These are phyloP conservation scores for Juncus inflexus DNA, from an alignment of 176 grass and related monocot genomes.

Conservation along the genomic window DNA sequence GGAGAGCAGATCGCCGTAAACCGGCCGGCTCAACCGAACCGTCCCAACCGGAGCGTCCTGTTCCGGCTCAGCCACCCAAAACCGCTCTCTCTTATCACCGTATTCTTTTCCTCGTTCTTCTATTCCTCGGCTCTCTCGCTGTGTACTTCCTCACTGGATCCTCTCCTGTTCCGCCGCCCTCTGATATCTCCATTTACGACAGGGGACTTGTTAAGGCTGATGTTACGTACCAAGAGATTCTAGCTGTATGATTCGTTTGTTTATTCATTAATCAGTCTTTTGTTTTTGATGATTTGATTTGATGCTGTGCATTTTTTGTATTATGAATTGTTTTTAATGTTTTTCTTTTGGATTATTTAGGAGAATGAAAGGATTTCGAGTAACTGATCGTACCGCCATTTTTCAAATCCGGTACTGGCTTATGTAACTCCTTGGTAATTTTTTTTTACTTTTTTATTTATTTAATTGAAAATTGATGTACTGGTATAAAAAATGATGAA, in stretches of 20 bases:
- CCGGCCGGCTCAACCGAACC: constrained; percentile 24
- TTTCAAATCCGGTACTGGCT: constrained; percentile 65
- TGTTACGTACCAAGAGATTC: constrained; percentile 50
- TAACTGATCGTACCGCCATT: constrained; percentile 59
- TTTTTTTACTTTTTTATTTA: too few relatives aligned
- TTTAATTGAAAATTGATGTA: background rate
- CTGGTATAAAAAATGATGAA: too few relatives aligned
- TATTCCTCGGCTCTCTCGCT: constrained; percentile 30
- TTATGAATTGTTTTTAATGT: background rate
- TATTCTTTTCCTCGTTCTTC: constrained; percentile 25
- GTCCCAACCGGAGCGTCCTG: constrained; percentile 22
- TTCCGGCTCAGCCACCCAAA: constrained; percentile 4
- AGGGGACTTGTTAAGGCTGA: constrained; percentile 59
- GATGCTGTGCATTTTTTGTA: background rate
- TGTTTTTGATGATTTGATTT: background rate
- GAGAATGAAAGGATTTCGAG: constrained; percentile 28
- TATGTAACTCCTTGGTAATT: constrained; percentile 89
- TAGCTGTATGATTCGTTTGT: constrained; percentile 41
- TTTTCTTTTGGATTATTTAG: constrained; percentile 1
- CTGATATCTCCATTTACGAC: constrained; percentile 50
- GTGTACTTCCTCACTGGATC: constrained; percentile 41
- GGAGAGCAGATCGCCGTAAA: constrained; percentile 65
- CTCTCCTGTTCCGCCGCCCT: constrained; percentile 4
- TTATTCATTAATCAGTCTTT: background rate
- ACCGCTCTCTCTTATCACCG: constrained; percentile 3